phyloP scores from a whole-genome alignment of 148 eudicot genomes.

The Vaccinium myrtillus region DNA sequence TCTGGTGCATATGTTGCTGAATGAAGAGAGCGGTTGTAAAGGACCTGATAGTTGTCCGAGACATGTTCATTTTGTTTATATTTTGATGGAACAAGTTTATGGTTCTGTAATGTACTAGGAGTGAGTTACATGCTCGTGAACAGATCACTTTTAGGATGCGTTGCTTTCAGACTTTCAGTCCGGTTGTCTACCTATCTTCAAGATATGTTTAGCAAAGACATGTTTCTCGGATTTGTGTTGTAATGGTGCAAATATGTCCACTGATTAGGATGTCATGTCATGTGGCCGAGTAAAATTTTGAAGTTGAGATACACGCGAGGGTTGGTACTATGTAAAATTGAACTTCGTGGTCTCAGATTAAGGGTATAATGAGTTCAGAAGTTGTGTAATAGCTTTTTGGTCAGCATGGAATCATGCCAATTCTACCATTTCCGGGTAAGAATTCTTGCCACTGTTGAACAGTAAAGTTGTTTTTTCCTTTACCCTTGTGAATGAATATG shows the following conservation, averaged over 20 bases:
- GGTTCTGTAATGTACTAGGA: not conserved
- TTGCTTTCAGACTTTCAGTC: not conserved
- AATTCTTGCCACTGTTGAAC: not conserved
- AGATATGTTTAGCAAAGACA: not conserved
- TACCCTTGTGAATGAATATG: not conserved
- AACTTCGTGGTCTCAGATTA: not conserved
- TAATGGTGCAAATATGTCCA: not conserved
- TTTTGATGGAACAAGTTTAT: not conserved
- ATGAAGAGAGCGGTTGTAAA: not conserved
- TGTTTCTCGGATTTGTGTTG: not conserved
- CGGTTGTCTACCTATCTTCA: not conserved
- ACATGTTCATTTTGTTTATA: not conserved
- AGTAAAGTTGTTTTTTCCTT: not conserved
- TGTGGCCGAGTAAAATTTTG: not conserved
- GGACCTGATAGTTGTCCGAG: not conserved
- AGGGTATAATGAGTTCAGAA: constrained; percentile 6
- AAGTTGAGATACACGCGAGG: not conserved
- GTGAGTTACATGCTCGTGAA: not conserved
- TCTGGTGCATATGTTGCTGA: not conserved
- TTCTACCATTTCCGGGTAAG: constrained; percentile 5
- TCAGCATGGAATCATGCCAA: constrained; percentile 8
- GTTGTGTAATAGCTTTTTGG: not conserved
- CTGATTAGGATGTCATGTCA: not conserved
- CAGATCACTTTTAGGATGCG: not conserved
- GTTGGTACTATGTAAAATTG: not conserved